Conservation (phyloP, 768 basidiomycete genomes). For the Macrolepiota albuminosa region DNA sequence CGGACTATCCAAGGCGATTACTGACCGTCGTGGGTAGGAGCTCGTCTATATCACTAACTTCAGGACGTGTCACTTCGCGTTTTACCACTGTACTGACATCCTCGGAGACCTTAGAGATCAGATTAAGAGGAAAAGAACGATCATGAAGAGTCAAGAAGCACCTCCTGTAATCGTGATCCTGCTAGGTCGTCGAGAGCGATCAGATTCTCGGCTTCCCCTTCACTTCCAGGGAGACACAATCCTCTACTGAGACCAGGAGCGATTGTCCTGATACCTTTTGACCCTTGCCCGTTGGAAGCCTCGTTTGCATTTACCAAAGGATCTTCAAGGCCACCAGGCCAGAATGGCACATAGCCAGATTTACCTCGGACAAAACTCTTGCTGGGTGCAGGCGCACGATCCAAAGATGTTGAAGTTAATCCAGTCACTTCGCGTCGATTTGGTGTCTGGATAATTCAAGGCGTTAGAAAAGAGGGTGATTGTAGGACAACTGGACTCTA, state of each 20-base stretch:
- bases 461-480: neutral
- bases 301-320: slow-evolving; percentile 33
- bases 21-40: slow-evolving; percentile 62
- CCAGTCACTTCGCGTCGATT: slow-evolving; percentile 59
- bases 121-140: neutral
- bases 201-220: slow-evolving; percentile 41
- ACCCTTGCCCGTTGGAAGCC: slow-evolving; percentile 22
- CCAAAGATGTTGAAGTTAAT: slow-evolving; percentile 79
- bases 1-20: neutral
- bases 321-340: slow-evolving; percentile 89
- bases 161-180: slow-evolving; percentile 7
- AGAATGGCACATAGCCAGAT: slow-evolving; percentile 88
- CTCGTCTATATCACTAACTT: slow-evolving; percentile 62
- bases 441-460: slow-evolving; percentile 37
- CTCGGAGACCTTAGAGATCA: neutral
- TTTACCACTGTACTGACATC: slow-evolving; percentile 14
- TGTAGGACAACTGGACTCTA: slow-evolving; percentile 20
- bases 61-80: slow-evolving; percentile 10
- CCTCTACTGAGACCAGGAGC: slow-evolving; percentile 85
- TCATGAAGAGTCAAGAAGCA: slow-evolving; percentile 5
- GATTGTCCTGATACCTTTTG: slow-evolving; percentile 56
- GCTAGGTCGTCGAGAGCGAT: slow-evolving; percentile 24
- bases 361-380: slow-evolving; percentile 91
- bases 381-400: slow-evolving; percentile 76
- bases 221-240: slow-evolving; percentile 57